phyloP scores from a whole-genome alignment of 768 basidiomycete genomes.

The Auricularia cornea region DNA sequence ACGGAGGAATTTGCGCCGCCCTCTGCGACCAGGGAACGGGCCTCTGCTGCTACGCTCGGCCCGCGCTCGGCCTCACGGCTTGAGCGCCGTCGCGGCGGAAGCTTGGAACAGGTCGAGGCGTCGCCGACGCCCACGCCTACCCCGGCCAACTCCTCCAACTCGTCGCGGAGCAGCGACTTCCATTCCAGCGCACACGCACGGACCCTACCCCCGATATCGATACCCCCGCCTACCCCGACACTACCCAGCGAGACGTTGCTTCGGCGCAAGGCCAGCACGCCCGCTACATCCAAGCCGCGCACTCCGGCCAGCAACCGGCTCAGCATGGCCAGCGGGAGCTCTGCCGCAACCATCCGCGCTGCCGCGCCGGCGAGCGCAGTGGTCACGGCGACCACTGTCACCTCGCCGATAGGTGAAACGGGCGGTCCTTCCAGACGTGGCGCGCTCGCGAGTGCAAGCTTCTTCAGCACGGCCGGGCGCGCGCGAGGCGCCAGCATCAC shows the following conservation, averaged over 20 bases:
- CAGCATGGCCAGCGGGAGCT: neutral
- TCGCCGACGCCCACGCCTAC: neutral
- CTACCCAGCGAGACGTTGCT: neutral
- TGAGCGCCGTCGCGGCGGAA: neutral
- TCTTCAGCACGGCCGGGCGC: neutral
- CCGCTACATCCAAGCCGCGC: neutral
- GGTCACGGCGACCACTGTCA: neutral
- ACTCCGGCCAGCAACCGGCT: neutral
- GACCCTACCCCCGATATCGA: neutral
- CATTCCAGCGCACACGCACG: neutral
- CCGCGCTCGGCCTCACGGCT: neutral
- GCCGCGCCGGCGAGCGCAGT: neutral
- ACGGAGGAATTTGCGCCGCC: neutral
- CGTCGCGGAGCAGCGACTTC: neutral
- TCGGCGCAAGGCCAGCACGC: neutral
- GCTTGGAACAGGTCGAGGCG: neutral
- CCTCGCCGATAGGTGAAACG: neutral
- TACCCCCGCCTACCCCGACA: neutral
- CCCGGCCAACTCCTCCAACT: neutral
- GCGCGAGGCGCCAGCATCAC: neutral
- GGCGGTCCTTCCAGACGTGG: neutral
- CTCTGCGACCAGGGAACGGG: neutral
- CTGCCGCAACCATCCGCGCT: neutral
- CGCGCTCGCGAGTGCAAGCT: neutral
- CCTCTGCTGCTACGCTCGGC: neutral